Base-by-base conservation (phyloP, 2,329 filamentous ascomycete species). In the Zopfia rhizophila region DNA sequence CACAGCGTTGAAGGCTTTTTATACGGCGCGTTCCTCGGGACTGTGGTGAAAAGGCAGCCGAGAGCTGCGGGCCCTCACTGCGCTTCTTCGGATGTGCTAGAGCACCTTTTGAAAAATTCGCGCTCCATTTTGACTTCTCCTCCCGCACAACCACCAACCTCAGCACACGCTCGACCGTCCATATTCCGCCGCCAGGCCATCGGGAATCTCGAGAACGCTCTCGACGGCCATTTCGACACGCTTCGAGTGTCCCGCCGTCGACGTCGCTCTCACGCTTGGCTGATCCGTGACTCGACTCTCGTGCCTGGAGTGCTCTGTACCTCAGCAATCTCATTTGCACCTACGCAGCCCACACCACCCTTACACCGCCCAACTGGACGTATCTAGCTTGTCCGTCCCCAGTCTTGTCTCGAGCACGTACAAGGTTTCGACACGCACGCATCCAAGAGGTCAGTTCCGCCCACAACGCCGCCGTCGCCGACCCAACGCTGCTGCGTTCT, bases 131-230 rank as follows among this genome's bases (percentile, higher is more conserved):
- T n/a, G n/a, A 16, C 10, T 51, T 54, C 53, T 51, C 52, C 55
- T 56, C 55, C 52, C 55, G 55, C 43, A 53, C 62, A 59, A 59
- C 53, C 54, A 47, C 31, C 50, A 36, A 54, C 56, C 52, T 52
- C 59, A 32, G 22, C 48, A 23, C 48, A 66, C 65, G 67, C 65
- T 66, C 62, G 63, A 66, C 58, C 45, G 49, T 41, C 25, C 60
- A 67, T 67, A 65, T 63, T 68, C 44, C 55, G 54, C 60, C 40
- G 37, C 48, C 53, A 58, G 58, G 55, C 51, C 52, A 50, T 51
- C 56, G 61, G 61, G 56, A 61, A 49, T 56, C 54, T 58, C 51
- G 59, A 56, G 41, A 45, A 47, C 51, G 52, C 58, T 53, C 33
- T 47, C 35, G 35, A 45, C 47, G 60, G 51, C 54, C 48, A 33